Evolutionary conservation across 208 protist species (phyloP).

Genomic region (Crithidia mellificae): DNA sequence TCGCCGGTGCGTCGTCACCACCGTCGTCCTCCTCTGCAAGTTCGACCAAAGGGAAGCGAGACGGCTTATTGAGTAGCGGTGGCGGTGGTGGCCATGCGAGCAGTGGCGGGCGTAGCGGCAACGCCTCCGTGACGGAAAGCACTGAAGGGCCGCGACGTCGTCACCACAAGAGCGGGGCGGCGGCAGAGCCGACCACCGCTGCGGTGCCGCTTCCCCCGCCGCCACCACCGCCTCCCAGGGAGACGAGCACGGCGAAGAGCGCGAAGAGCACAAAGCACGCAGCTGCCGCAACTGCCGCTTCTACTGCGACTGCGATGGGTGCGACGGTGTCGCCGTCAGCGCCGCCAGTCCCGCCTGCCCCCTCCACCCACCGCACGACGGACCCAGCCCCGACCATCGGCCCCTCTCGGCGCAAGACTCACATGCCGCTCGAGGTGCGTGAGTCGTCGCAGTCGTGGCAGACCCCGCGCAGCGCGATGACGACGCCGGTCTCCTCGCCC

Average conservation of each 20-base stretch:
- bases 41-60: neutral
- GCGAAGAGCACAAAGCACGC: too few relatives aligned
- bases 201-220: too few relatives aligned
- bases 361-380: neutral
- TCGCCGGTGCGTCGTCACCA: neutral
- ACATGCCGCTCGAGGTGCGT: neutral
- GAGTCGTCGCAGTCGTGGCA: slow-evolving; percentile 2
- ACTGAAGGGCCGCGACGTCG: neutral
- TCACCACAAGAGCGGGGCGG: too few relatives aligned
- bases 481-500: neutral
- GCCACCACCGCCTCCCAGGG: too few relatives aligned
- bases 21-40: neutral
- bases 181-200: too few relatives aligned
- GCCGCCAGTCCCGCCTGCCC: neutral
- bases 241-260: too few relatives aligned
- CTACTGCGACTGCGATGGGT: neutral
- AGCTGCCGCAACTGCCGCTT: neutral
- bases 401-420: neutral
- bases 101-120: slow-evolving; percentile 12
- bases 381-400: slow-evolving; percentile 16
- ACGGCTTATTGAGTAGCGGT: too few relatives aligned
- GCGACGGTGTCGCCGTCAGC: neutral
- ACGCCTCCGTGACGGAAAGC: slow-evolving; percentile 5
- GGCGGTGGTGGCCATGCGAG: neutral
- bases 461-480: neutral